Evolutionary conservation across 2,329 filamentous ascomycete genomes (phyloP), one percentile per base, ranked within the genome.

Genomic region (Penicillium hesseltinei): DNA sequence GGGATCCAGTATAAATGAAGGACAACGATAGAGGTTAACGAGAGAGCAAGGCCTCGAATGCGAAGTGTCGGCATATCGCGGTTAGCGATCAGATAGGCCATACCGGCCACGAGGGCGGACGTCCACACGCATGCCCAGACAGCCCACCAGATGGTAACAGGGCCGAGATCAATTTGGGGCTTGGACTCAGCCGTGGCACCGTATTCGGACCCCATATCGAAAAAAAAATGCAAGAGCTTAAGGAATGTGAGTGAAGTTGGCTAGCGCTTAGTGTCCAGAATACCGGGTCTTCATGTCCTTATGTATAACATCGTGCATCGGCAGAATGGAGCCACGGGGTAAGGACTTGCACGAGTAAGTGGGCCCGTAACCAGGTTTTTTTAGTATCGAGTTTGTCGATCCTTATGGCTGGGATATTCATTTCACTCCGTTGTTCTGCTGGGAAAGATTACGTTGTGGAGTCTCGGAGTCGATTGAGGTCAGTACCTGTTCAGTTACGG

Each of bases 1-100:
- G 70, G 60, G 33, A 70, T 61, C 64, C 69, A 71, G 61, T 77
- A 77, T 17, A 77, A 59, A 62, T 77, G 75, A 44, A 77, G 71
- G 21, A 73, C 57, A 1, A 69, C 65, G 19, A 77, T 68, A 17
- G 73, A 71, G 36, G 71, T 63, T 46, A 77, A 62, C 9, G 70
- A 71, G 17, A 77, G 65, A 35, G 62, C 60, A n/a, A 77, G 66
- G 33, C 75, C 75, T 19, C 75, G 70, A 54, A 77, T 72, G 27
- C 72, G 69, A 3, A 78, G 66, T 3, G 70, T 68, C 9, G 74
- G 74, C 27, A 68, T 66, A 31, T 72, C 56, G 31, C 73, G 72
- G 48, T 72, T 65, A 19, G 54, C 47, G 36, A 75, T 61, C 58
- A 75, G 68, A 62, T 69, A 74, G 55, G 60, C 53, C 54, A 70